Evolutionary conservation across 192 early-diverging fungal genomes (phyloP), one percentile per base, ranked within the genome.

Genomic region (Coemansia sp.): DNA sequence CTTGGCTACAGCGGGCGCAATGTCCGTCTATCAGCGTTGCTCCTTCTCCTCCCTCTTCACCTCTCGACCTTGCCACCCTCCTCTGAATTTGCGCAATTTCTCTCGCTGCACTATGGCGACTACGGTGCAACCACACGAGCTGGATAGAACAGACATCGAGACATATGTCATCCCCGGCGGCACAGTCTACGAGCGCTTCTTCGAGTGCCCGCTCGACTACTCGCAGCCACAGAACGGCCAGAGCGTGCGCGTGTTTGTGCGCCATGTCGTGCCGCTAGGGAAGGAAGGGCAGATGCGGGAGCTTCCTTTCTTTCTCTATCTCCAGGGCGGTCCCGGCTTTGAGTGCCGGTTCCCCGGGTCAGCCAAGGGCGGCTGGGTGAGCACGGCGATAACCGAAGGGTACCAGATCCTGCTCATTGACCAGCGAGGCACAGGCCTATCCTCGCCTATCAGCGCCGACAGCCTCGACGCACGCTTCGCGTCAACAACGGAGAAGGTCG

Each of bases 391-490:
- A 48, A 69, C 77, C 11, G 83, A 89, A 38, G 87, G 87, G 7
- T 90, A 82, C 68, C 88, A 90, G 53, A 77, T 88, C 11, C 78
- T 90, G 48, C 72, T 90, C 21, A 63, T 90, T 33, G 89, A 90
- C 68, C 87, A 88, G 62, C 86, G 89, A 35, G 89, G 89, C 61
- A 90, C 89, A 8, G 89, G 89, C 0, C 63, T 85, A 31, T 90
- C 89, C 14, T 75, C 85, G 13, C 68, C 86, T 18, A 80, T 90
- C 35, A 85, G 80, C 4, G 77, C 84, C 13, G 76, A 76, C 28
- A 70, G 70, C 2, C 72, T 90, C 0, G 82, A 74, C 0, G 64
- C 70, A 2, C 50, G 62, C 21, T 84, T 85, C 57, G 59, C 77
- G 11, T 73, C 83, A 1, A 76, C 84, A 33, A 76, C 84, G 25